Base-by-base conservation (phyloP, 805 yeast species). In the Debaryomyces castellii region DNA sequence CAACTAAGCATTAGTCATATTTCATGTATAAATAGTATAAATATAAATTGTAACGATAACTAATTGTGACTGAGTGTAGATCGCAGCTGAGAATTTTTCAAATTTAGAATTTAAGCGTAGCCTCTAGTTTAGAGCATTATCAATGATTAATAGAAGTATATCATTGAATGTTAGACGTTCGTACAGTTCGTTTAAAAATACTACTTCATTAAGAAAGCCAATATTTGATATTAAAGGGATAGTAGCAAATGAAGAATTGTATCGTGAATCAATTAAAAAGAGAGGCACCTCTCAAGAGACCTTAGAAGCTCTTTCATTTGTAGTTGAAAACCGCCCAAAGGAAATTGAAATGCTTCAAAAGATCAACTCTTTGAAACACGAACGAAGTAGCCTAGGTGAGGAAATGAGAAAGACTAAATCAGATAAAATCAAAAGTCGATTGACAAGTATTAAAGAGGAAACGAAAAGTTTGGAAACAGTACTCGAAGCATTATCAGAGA, bases 401-500 rank as follows among this genome's bases (percentile, higher is more conserved):
- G 37, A 48, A 8, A 59, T 65, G 49, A 59, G 54, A 40, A 40
- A 46, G 6, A 39, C 27, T 7, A 46, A 48, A n/a, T 23, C 48
- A 1, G 24, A 42, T 5, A 46, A 50, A 18, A 45, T 54, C 30
- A 46, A 51, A 38, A 44, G 54, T 41, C 43, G 51, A 39, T 57
- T 70, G 7, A 43, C 50, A 22, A 55, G 51, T 3, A 51, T 62
- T 23, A 71, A 72, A 47, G 20, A 43, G 2, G 49, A 51, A 23
- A 47, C 69, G n/a, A 57, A 60, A 35, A 54, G 53, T 0, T 44
- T 69, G 14, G 74, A 69, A 40, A 37, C 45, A 3, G 47, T 56
- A 40, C 51, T 57, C 4, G 52, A 54, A 3, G 43, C 22, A 1
- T 47, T 74, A 3, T 74, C 80, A 14, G 59, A 65, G 5, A 54